Evolutionary conservation across 768 basidiomycete genomes (phyloP), one percentile per base, ranked within the genome.

Genomic region (Boletus edulis): DNA sequence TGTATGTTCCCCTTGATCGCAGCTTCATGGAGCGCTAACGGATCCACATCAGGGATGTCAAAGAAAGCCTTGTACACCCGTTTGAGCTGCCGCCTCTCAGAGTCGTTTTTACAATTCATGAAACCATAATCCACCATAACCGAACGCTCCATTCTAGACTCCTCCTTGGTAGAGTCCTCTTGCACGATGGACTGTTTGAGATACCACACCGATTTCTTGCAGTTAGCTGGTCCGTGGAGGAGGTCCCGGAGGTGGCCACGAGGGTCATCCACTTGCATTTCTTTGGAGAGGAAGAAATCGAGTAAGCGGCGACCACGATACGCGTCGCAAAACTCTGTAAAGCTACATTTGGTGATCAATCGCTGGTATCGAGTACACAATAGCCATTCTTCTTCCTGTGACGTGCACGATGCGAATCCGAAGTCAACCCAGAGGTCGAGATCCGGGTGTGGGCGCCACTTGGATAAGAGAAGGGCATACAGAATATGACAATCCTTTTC

Each of bases 61-160:
- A 51, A 51, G 22, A 45, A 52, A 1, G 51, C 35, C 37, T 20
- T 37, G 43, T 52, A 52, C 3, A 39, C 44, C 43, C 34, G 20
- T n/a, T 29, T 37, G 5, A 52, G 35, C 51, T 52, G 43, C 27
- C 42, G 51, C 52, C 20, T 40, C 20, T 46, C 52, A 9, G 38
- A 46, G 8, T 31, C 47, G 11, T 44, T 44, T 31, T 13, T 49
- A 22, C 53, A 54, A 18, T 54, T 49, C 11, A 31, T 37, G 53
- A 54, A 49, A 12, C 53, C 53, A 5, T 49, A 49, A 31, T 54
- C 53, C 41, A 31, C 53, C n/a, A 24, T 7, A 14, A 46, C 47
- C n/a, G 51, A 27, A 27, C 22, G 43, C n/a, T 2, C 0, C n/a
- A 29, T 24, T 12, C 12, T 3, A 45, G 29, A 5, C 29, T 45